These are phyloP conservation scores for Smittium culicis DNA, from an alignment of 371 early-diverging fungal species.

Conservation along the genomic window DNA sequence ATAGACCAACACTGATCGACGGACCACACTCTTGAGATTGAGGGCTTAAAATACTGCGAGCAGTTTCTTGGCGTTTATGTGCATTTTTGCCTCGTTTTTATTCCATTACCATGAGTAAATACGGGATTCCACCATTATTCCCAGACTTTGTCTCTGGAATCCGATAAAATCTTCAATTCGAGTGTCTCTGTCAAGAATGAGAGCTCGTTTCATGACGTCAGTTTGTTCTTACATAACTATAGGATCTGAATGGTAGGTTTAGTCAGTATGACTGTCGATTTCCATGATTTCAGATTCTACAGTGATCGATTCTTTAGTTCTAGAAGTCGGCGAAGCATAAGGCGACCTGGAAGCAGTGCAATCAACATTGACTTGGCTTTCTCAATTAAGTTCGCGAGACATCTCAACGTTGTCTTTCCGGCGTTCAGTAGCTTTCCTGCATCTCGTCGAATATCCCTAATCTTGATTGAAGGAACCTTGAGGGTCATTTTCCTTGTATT, in stretches of 20 bases:
- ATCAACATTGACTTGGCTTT: conserved; percentile 1
- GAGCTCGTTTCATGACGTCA: neutral
- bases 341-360: too few relatives aligned
- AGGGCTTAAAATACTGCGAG: neutral
- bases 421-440: neutral
- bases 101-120: neutral
- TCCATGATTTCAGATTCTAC: too few relatives aligned
- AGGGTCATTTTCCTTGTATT: too few relatives aligned
- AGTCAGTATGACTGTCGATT: neutral
- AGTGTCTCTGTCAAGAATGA: neutral
- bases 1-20: neutral
- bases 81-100: neutral
- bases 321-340: too few relatives aligned
- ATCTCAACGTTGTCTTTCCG: too few relatives aligned
- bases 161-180: neutral
- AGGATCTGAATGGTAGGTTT: neutral
- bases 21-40: neutral
- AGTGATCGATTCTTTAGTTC: too few relatives aligned
- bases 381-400: too few relatives aligned
- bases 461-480: neutral
- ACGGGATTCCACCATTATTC: neutral
- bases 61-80: neutral
- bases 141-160: neutral
- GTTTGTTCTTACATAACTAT: neutral
- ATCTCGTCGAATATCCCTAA: neutral